Conservation (phyloP, 257 asterid genomes). For the Solanum chilense region DNA sequence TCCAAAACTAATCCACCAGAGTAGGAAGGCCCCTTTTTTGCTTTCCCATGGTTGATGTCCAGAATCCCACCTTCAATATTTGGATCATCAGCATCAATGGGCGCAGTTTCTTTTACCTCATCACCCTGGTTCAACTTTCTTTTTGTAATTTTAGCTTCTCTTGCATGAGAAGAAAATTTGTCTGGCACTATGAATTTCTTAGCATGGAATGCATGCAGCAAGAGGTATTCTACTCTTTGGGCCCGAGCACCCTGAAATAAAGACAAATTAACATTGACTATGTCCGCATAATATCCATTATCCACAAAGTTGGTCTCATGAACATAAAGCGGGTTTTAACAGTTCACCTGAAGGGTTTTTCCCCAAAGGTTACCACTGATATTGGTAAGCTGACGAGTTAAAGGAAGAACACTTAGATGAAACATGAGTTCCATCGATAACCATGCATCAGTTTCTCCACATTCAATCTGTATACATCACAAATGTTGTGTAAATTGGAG, state of each 20-base stretch:
- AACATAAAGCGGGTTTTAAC: constrained; percentile 5
- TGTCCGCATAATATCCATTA: background rate
- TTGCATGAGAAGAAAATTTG: constrained; percentile 49
- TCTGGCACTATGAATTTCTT: constrained; percentile 91
- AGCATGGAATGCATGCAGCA: constrained; percentile 88
- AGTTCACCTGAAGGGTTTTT: constrained; percentile 80
- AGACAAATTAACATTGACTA: background rate
- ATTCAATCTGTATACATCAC: constrained; percentile 56
- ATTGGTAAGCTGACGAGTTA: constrained; percentile 87
- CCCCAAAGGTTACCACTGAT: constrained; percentile 98
- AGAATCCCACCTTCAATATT: constrained; percentile 38
- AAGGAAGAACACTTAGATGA: constrained; percentile 89
- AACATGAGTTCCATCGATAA: constrained; percentile 97
- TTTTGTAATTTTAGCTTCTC: constrained; percentile 46
- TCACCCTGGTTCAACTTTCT: constrained; percentile 44
- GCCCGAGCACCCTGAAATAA: constrained; percentile 92
- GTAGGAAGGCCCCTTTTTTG: constrained; percentile 83
- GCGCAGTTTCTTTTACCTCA: constrained; percentile 43
- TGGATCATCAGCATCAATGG: constrained; percentile 27
- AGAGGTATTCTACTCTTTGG: constrained; percentile 91
- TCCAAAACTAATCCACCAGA: constrained; percentile 96
- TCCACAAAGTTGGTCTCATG: background rate
- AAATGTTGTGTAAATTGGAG: background rate
- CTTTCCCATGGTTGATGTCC: constrained; percentile 37
- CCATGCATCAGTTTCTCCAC: constrained; percentile 98